Evolutionary conservation across 1,284 basidiomycete genomes (phyloP).

Genomic region (Melanopsichium pennsylvanicum): DNA sequence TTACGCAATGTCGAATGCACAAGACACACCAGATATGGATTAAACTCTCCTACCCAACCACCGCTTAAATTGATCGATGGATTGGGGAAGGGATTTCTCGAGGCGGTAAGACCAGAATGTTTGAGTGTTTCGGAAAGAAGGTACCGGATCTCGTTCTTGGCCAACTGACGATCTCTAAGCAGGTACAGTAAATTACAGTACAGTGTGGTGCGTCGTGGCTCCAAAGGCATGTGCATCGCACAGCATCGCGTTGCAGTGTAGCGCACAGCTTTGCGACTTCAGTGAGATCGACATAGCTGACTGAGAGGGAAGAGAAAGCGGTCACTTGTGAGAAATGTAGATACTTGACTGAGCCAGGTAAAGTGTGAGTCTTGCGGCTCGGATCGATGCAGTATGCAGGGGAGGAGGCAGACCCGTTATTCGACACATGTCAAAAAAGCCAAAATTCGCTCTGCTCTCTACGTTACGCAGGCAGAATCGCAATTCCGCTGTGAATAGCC

Average conservation of each 20-base stretch:
- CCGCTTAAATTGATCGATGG: too few relatives aligned
- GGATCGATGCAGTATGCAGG: neutral
- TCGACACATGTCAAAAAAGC: conserved; percentile 44
- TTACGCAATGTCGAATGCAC: too few relatives aligned
- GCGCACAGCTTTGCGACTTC: too few relatives aligned
- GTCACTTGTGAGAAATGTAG: too few relatives aligned
- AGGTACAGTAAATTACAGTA: neutral
- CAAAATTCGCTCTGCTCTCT: conserved; percentile 2
- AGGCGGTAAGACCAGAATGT: conserved; percentile 15
- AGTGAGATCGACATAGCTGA: too few relatives aligned
- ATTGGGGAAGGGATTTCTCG: neutral
- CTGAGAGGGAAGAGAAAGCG: neutral
- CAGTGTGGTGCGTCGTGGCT: neutral
- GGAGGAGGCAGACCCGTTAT: conserved; percentile 13
- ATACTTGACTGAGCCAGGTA: conserved; percentile 19
- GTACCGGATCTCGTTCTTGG: conserved; percentile 3
- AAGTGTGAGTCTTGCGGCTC: neutral
- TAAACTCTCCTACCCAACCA: too few relatives aligned
- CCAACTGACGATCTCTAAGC: too few relatives aligned
- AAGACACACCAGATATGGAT: too few relatives aligned
- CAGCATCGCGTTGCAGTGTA: neutral
- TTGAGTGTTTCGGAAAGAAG: conserved; percentile 15
- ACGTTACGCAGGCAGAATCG: neutral
- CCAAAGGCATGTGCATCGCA: conserved; percentile 32
- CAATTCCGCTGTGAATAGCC: neutral